Evolutionary conservation across 2,329 filamentous ascomycete species (phyloP).

Genomic region (Monilinia polystroma): DNA sequence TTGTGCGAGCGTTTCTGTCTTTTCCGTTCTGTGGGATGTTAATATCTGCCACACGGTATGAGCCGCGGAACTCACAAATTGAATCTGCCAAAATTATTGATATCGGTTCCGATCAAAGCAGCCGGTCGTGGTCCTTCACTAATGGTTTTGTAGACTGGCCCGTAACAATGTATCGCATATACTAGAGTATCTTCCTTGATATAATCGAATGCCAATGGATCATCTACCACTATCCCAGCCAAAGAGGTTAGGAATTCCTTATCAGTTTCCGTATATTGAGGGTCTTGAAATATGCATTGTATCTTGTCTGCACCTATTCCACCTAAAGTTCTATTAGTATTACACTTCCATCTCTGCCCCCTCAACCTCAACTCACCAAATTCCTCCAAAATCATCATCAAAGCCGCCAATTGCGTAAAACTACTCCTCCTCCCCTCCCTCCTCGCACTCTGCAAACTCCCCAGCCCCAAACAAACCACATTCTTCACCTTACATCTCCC

Average conservation of each 20-base stretch:
- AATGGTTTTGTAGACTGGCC: constrained; percentile 35
- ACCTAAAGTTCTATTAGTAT: constrained; percentile 8
- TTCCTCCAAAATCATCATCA: constrained; percentile 33
- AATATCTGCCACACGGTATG: background rate
- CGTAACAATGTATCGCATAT: constrained; percentile 42
- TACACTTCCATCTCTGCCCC: background rate
- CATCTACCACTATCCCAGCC: constrained; percentile 34
- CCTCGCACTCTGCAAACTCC: constrained; percentile 37
- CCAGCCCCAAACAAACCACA: constrained; percentile 39
- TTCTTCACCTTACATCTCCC: constrained; percentile 27
- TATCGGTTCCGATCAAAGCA: constrained; percentile 38
- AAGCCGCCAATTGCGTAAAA: constrained; percentile 38
- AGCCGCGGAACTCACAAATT: constrained; percentile 29
- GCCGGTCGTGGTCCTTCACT: constrained; percentile 31
- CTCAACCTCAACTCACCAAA: constrained; percentile 25
- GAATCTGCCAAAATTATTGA: constrained; percentile 35
- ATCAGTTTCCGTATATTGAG: constrained; percentile 38
- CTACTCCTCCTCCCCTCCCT: constrained; percentile 36
- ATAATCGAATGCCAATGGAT: constrained; percentile 36
- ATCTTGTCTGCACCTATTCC: constrained; percentile 7
- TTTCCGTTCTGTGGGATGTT: constrained; percentile 25
- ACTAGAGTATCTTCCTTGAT: constrained; percentile 36
- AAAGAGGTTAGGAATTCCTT: constrained; percentile 35
- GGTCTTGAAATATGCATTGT: constrained; percentile 36
- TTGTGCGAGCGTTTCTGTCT: constrained; percentile 20